Conservation (phyloP, 2,329 filamentous ascomycete species). For the Pseudogymnoascus sp. region DNA sequence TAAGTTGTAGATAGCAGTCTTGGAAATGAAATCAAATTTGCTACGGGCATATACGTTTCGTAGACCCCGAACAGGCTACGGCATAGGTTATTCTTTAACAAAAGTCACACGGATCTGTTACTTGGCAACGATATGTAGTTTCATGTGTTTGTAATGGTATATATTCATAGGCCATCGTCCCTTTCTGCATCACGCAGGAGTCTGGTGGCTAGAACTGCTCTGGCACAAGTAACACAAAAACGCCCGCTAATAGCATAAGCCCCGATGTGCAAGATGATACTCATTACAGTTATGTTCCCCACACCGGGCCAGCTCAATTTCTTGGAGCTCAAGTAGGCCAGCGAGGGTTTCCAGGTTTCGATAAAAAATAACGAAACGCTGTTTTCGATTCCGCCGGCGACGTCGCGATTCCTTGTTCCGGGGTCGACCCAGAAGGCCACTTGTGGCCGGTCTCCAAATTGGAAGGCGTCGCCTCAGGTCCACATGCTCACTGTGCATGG, state of each 20-base stretch:
- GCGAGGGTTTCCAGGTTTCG: not conserved
- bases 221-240: not conserved
- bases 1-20: conserved; percentile 58
- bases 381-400: not conserved
- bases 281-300: not conserved
- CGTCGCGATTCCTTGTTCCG: not conserved
- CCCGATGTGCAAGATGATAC: conserved; percentile 3
- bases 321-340: not conserved
- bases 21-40: not conserved
- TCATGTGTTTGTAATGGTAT: conserved; percentile 3
- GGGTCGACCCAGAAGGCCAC: not conserved
- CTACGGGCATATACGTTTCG: not conserved
- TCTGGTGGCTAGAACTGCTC: not conserved
- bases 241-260: conserved; percentile 6
- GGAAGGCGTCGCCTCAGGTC: not conserved
- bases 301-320: conserved; percentile 1
- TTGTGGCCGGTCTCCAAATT: not conserved
- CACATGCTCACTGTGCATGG: not conserved
- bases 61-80: not conserved
- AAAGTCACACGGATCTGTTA: not conserved
- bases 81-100: not conserved
- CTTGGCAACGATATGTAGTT: not conserved
- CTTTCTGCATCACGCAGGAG: not conserved
- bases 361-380: conserved; percentile 3
- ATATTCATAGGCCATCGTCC: not conserved